These are phyloP conservation scores for Jamesozyma gamospora DNA, from an alignment of 805 yeast species.

Conservation along the genomic window DNA sequence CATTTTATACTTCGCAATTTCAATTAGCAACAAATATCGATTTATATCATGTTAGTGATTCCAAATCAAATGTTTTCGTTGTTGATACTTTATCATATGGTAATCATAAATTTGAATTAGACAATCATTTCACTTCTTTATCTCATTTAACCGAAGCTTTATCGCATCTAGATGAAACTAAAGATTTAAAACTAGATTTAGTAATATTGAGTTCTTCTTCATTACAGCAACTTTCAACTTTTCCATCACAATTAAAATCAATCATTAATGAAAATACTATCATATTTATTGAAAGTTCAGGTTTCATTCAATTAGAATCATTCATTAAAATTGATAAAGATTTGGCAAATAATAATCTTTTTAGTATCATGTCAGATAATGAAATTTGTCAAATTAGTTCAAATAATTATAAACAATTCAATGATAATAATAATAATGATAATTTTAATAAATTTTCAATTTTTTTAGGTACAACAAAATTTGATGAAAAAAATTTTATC, in stretches of 20 bases:
- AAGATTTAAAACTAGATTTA: conserved; percentile 29
- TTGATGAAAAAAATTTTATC: neutral
- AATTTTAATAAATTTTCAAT: conserved; percentile 25
- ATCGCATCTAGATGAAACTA: neutral
- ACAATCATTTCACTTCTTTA: conserved; percentile 20
- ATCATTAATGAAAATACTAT: conserved; percentile 35
- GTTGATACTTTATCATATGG: conserved; percentile 15
- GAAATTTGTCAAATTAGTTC: conserved; percentile 37
- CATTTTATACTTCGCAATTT: conserved; percentile 19
- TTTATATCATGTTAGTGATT: conserved; percentile 18
- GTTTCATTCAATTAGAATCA: conserved; percentile 59
- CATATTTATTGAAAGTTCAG: conserved; percentile 54
- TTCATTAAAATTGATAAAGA: conserved; percentile 37
- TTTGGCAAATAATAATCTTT: conserved; percentile 29
- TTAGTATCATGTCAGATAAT: conserved; percentile 50
- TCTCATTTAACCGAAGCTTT: conserved; percentile 8
- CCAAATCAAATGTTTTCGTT: conserved; percentile 7
- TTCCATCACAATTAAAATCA: conserved; percentile 29
- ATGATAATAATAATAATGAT: conserved; percentile 3
- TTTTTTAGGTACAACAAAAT: conserved; percentile 5
- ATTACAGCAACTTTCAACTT: conserved; percentile 37
- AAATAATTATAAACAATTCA: conserved; percentile 23
- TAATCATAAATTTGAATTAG: conserved; percentile 8
- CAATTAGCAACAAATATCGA: conserved; percentile 14
- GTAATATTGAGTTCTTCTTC: conserved; percentile 38